A percentile compares a stretch with the other conserved stretches of the same genome.
Conservation (phyloP, 2,329 filamentous ascomycete species). For the Monosporascus sp. region DNA sequence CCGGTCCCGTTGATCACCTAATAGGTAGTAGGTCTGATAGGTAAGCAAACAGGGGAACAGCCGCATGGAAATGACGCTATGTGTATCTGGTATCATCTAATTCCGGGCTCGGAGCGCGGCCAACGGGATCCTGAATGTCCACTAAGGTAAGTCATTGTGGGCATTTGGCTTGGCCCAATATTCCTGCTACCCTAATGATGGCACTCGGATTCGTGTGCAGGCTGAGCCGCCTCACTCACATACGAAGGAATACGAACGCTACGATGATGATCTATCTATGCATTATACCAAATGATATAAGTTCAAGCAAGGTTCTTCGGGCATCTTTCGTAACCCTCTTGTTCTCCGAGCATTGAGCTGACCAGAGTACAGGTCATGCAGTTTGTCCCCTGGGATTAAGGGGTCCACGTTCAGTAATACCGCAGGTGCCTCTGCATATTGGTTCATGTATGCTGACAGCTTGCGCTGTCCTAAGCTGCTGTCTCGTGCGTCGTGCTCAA, state of each 20-base stretch:
- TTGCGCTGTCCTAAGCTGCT: background rate
- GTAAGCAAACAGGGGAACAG: background rate
- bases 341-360: background rate
- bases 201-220: no score
- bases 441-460: background rate
- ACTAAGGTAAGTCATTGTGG: no score
- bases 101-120: background rate
- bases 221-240: no score
- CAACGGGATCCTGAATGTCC: background rate
- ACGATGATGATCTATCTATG: no score
- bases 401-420: no score
- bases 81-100: background rate
- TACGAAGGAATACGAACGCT: no score
- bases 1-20: background rate
- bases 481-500: background rate
- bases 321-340: background rate
- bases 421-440: background rate
- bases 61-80: background rate
- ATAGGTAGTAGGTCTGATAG: background rate
- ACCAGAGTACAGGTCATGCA: no score
- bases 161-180: no score
- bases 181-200: no score
- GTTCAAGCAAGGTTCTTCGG: no score
- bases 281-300: no score
- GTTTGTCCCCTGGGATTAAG: no score